Evolutionary conservation across 225 moss, liverwort and hornwort genomes (phyloP).

Genomic region (Pseudoscleropodium purum): DNA sequence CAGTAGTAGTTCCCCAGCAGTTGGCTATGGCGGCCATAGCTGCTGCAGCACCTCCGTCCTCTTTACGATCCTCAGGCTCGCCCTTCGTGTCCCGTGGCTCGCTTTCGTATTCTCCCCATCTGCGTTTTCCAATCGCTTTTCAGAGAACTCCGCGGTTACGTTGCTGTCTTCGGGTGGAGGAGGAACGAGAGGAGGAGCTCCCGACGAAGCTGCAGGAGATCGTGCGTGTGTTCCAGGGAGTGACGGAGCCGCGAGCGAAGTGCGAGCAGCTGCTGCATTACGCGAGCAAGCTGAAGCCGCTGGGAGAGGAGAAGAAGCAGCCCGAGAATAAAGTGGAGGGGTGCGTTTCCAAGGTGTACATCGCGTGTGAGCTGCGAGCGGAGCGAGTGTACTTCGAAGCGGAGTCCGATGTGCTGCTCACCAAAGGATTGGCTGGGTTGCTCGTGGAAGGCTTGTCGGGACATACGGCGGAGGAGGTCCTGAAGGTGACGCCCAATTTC

Average conservation of each 20-base stretch:
- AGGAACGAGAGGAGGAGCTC: conserved; percentile 16
- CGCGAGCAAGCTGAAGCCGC: conserved; percentile 64
- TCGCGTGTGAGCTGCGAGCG: conserved; percentile 34
- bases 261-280: conserved; percentile 82
- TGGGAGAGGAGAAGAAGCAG: conserved; percentile 58
- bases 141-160: neutral
- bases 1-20: neutral
- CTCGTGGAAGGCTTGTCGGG: conserved; percentile 89
- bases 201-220: conserved; percentile 75
- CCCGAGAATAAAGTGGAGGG: conserved; percentile 85
- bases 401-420: conserved; percentile 78
- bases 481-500: conserved; percentile 75
- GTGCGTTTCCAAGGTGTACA: conserved; percentile 94
- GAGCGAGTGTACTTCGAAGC: conserved; percentile 60
- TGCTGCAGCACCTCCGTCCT: neutral
- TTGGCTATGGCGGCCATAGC: conserved; percentile 3
- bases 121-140: neutral
- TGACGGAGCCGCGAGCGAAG: conserved; percentile 71
- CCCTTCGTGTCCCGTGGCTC: neutral
- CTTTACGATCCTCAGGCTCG: neutral
- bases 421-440: conserved; percentile 88
- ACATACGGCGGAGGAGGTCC: conserved; percentile 62
- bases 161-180: neutral
- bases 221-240: conserved; percentile 62
- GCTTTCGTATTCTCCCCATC: neutral